These are phyloP conservation scores for Eimeria brunetti DNA, from an alignment of 169 alveolate species.

Conservation along the genomic window DNA sequence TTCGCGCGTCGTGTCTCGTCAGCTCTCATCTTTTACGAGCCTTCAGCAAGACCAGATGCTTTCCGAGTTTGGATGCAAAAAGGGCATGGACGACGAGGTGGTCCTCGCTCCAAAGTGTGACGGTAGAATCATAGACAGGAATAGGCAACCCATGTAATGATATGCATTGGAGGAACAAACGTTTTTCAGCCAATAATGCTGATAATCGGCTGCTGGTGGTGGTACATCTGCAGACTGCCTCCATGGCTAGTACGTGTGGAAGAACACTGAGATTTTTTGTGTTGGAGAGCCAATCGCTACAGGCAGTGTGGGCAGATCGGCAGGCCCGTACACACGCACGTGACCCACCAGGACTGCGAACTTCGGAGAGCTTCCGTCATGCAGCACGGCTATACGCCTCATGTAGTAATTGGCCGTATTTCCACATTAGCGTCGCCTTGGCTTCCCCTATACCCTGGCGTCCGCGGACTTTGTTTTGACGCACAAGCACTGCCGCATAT, in stretches of 20 bases:
- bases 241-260: background rate
- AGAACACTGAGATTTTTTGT: background rate
- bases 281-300: background rate
- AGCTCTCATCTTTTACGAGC: conserved; percentile 80
- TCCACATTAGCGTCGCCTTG: background rate
- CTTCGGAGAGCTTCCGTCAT: background rate
- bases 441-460: background rate
- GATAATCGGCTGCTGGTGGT: background rate
- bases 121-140: conserved; percentile 77
- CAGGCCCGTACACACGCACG: background rate
- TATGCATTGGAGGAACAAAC: background rate
- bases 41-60: conserved; percentile 76
- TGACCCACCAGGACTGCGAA: background rate
- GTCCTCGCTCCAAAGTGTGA: conserved; percentile 80
- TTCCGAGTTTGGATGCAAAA: conserved; percentile 75
- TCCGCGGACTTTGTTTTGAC: background rate
- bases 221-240: background rate
- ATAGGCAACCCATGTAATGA: conserved; percentile 6
- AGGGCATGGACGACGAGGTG: conserved; percentile 30
- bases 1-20: conserved; percentile 82
- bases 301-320: background rate
- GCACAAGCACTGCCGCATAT: background rate
- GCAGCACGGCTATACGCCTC: background rate
- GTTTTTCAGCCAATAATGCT: background rate
- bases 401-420: background rate